Evolutionary conservation across 2,329 filamentous ascomycete genomes (phyloP), one percentile per base, ranked within the genome.

Genomic region (Parastagonospora nodorum): DNA sequence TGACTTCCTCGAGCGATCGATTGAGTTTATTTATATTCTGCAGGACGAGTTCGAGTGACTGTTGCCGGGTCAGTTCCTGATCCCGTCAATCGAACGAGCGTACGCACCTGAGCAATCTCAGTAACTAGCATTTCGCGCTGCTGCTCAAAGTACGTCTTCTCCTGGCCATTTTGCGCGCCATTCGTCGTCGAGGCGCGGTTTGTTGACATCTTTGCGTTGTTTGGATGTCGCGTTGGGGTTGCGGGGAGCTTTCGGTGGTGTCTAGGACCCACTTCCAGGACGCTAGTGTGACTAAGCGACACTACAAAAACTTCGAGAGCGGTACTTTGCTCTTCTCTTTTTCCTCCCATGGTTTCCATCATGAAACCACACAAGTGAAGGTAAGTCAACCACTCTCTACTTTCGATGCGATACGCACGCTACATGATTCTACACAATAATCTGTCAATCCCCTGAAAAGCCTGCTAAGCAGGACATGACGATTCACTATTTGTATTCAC

Each of bases 21-120:
- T 97, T 99, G 51, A 99, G 78, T 65, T 92, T 92, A 77, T 97
- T 99, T 74, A 97, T 91, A 68, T 96, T 97, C 65, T 92, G 89
- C 8, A 99, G 87, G 51, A 96, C 92, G 66, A 94, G 87, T 67
- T 97, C 94, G 71, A 99, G 80, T 54, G 80, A 82, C 83, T 86
- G n/a, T 30, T 28, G 45, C 15, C 8, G 11, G 24, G 9, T 15
- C 37, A 15, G 31, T 36, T 12, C 28, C 31, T 33, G 32, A 52
- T 46, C n/a, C 31, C 19, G 46, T 42, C 45, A 84, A 74, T 80
- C 11, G 16, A 39, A 28, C n/a, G 19, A 39, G 33, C 32, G 15
- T 55, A 53, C 53, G 15, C 65, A 90, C 88, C 77, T 86, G 80
- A 53, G 87, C 88, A 63, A 92, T 90, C 60, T 92, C 89, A 40